These are phyloP conservation scores for Periconia sp. DNA, from an alignment of 2,329 filamentous ascomycete genomes.

Conservation along the genomic window DNA sequence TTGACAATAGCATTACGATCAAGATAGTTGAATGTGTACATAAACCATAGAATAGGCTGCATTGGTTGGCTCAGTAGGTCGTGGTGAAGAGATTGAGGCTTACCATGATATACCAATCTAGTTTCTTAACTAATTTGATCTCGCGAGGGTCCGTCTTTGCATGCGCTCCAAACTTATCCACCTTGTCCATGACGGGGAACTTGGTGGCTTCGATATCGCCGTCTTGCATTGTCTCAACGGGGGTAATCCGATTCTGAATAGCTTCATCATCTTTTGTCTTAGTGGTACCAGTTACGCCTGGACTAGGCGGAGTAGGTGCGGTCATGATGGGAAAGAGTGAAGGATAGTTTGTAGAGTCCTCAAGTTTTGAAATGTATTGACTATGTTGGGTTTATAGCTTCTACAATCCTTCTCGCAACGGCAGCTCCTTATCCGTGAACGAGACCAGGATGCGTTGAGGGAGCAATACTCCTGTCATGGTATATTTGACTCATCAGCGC, in stretches of 20 bases:
- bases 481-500: no score
- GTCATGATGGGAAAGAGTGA: background rate
- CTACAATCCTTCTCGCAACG: no score
- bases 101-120: slow-evolving; percentile 29
- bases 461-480: no score
- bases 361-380: no score
- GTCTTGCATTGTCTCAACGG: background rate
- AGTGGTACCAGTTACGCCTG: background rate
- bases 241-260: background rate
- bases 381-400: no score
- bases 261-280: background rate
- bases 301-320: background rate
- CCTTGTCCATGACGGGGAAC: slow-evolving; percentile 3
- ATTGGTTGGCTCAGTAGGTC: background rate
- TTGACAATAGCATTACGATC: slow-evolving; percentile 67
- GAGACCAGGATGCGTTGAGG: no score
- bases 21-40: slow-evolving; percentile 44
- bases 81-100: background rate
- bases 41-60: slow-evolving; percentile 14
- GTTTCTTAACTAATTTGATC: slow-evolving; percentile 24
- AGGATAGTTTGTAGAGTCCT: background rate
- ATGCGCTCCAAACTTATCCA: slow-evolving; percentile 28
- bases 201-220: background rate
- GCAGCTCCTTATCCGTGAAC: no score
- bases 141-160: slow-evolving; percentile 24